Evolutionary conservation across 2,329 filamentous ascomycete species (phyloP), one percentile per base, ranked within the genome.

Genomic region (Aspergillus pseudotamarii): DNA sequence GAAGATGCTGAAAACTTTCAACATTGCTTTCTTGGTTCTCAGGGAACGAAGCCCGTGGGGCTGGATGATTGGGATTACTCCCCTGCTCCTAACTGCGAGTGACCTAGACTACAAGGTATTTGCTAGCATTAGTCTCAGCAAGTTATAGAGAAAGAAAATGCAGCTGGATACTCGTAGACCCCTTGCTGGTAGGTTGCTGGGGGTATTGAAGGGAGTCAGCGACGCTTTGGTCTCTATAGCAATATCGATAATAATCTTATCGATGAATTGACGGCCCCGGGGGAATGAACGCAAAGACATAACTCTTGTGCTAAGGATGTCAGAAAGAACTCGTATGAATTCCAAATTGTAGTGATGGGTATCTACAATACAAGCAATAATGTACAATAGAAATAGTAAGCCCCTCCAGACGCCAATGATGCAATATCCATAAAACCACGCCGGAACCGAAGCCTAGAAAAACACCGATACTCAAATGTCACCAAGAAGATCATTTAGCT

Each of bases 401-500:
- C 8, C 48, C 46, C 9, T 32, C 19, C 28, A 51, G 28, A 51
- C 48, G 48, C 48, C 48, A 34, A 32, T 51, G 19, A n/a, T 32
- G 26, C 48, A 30, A 34, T 51, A 32, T 30, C 48, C 43, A 54
- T 53, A 28, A 34, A 34, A 36, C 32, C 45, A 23, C 12, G n/a
- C 60, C 14, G 50, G 19, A 56, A 50, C 19, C 36, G 16, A 53
- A 3, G 5, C 26, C 30, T 10, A 45, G n/a, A 28, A 56, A n/a
- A 32, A 48, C 28, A 34, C 28, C 28, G 30, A 26, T 30, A 34
- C 23, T 38, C 32, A 50, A 32, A 10, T 4, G 38, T 36, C 16
- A 57, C 19, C 30, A 10, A 53, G n/a, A 48, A 46, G 32, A 23
- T 16, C 59, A 59, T 41, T 64, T 65, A 21, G 60, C 46, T 51